Evolutionary conservation across 257 asterid species (phyloP), one percentile per base, ranked within the genome.

Genomic region (Thymus mandschuricus): DNA sequence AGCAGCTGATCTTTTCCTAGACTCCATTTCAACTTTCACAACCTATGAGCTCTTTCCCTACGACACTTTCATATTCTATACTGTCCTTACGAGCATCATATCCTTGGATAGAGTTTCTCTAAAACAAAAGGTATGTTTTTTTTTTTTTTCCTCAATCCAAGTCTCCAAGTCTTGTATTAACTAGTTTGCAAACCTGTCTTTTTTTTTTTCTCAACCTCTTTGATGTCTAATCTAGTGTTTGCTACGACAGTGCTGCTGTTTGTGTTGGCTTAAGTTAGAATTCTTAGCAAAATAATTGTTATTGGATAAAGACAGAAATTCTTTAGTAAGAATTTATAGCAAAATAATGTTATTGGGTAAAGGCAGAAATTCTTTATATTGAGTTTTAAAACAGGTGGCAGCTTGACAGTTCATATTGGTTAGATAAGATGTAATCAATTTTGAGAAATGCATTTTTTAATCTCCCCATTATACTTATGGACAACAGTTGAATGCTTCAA

Each of bases 21-120:
- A 92, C 78, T 91, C 99, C 49, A 94, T 92, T 80, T 95, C 99
- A 44, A 95, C 99, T 76, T 95, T 95, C 87, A 92, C 99, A 0
- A 95, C 98, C 5, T 95, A 95, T n/a, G 99, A 95, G 79, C 81
- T 92, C 78, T 92, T 92, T 68, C 84, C 98, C 66, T 92, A 89
- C 51, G 96, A 92, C 74, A 89, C 95, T 13, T 92, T 92, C 75
- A 90, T 89, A 80, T 92, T 92, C 69, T 92, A 92, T 76, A 92
- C 96, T 1, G 96, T 83, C 70, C 94, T 92, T 62, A 88, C 98
- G 6, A 88, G 98, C 88, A 89, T 92, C 78, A 89, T 92, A 69
- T 82, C 98, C 66, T 75, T 92, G 82, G 98, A 92, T 77, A 85
- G 98, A 79, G 98, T 92, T 66, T 90, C 96, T 28, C 81, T 89